Evolutionary conservation across 2,329 filamentous ascomycete species (phyloP).

Genomic region (Teratosphaeria nubilosa): DNA sequence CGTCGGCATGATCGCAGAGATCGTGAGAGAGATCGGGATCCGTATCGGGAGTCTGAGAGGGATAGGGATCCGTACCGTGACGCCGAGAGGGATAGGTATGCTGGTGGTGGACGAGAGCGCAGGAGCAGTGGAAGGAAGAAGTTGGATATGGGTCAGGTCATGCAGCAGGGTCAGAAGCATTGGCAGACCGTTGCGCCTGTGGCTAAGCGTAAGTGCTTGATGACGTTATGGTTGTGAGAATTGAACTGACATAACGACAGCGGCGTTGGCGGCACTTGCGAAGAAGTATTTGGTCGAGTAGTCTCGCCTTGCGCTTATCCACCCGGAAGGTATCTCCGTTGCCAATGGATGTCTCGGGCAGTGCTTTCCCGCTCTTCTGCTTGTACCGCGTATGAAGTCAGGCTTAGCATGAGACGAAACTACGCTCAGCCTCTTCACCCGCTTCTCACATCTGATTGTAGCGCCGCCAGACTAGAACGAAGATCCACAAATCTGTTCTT

Average conservation of each 20-base stretch:
- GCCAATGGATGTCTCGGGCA: neutral
- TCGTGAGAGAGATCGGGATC: constrained; percentile 3
- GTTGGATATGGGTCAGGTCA: constrained; percentile 13
- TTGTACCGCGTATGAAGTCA: neutral
- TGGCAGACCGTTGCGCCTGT: constrained; percentile 23
- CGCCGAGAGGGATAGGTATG: constrained; percentile 4
- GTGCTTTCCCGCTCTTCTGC: neutral
- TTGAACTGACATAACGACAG: neutral
- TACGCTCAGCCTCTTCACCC: neutral
- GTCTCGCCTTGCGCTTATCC: neutral
- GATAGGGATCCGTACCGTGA: constrained; percentile 5
- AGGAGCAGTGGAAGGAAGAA: constrained; percentile 6
- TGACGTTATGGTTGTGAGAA: too few relatives aligned
- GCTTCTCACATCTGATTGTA: neutral
- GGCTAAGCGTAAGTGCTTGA: constrained; percentile 12
- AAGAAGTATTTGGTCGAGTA: constrained; percentile 17
- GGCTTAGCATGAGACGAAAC: neutral
- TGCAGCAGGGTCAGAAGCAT: constrained; percentile 21
- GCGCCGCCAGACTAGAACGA: neutral
- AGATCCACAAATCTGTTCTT: too few relatives aligned
- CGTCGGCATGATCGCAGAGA: constrained; percentile 6
- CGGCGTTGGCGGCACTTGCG: constrained; percentile 18
- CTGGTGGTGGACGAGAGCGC: neutral
- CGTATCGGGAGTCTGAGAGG: neutral
- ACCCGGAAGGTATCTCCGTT: neutral